These are phyloP conservation scores for Gyrodon lividus DNA, from an alignment of 768 basidiomycete species.

Conservation along the genomic window DNA sequence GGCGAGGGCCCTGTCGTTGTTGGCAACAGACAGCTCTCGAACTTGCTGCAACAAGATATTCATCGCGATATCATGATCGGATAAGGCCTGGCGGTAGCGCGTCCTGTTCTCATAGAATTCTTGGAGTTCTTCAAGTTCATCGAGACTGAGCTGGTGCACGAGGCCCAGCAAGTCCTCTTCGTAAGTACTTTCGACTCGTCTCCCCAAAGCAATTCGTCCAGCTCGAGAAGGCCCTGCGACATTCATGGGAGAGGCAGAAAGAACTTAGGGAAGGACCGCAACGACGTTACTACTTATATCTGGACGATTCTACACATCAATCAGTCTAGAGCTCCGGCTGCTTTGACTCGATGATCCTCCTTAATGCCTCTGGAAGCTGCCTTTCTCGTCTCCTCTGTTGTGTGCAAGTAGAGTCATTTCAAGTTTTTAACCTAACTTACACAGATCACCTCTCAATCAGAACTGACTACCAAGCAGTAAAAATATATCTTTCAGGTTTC, in stretches of 20 bases:
- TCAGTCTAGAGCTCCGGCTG: no score
- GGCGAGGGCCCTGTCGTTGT: conserved; percentile 25
- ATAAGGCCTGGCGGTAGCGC: conserved; percentile 7
- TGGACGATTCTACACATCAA: no score
- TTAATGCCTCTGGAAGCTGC: no score
- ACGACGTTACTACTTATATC: no score
- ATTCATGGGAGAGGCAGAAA: conserved; percentile 23
- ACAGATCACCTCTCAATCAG: no score
- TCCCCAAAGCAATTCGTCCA: conserved; percentile 1
- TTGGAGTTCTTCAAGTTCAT: conserved; percentile 21
- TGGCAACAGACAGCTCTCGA: conserved; percentile 9
- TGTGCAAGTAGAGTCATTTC: no score
- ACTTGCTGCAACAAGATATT: conserved; percentile 25
- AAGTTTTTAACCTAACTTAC: no score
- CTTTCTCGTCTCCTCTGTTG: no score
- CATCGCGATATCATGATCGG: conserved; percentile 26
- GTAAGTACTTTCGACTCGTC: conserved; percentile 21
- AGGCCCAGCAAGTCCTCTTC: conserved; percentile 26
- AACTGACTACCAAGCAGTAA: no score
- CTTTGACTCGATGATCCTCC: no score
- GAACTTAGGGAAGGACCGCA: neutral
- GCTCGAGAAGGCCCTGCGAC: conserved; percentile 26
- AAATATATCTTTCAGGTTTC: no score
- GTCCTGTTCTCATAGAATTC: conserved; percentile 5
- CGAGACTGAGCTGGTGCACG: conserved; percentile 16